These are phyloP conservation scores for Lactarius hengduanensis DNA, from an alignment of 768 basidiomycete species.

Conservation along the genomic window DNA sequence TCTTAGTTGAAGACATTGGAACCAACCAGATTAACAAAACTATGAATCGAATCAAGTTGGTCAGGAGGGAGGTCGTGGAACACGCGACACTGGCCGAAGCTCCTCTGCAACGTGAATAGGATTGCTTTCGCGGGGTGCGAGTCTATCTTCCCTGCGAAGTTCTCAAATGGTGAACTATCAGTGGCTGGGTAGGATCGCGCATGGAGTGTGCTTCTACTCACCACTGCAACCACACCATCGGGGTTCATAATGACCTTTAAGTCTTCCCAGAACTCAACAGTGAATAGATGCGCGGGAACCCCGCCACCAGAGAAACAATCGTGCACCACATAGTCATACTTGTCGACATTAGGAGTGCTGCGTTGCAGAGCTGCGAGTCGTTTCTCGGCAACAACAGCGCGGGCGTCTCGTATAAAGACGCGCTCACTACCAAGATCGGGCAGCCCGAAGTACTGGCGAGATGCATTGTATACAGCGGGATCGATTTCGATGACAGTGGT, in stretches of 20 bases:
- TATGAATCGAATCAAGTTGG: conserved; percentile 46
- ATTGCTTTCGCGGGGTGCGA: conserved; percentile 66
- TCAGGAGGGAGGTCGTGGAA: conserved; percentile 68
- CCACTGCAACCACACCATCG: conserved; percentile 79
- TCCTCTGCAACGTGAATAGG: conserved; percentile 61
- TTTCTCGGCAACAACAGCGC: conserved; percentile 35
- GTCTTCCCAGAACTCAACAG: conserved; percentile 76
- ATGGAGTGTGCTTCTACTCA: conserved; percentile 40
- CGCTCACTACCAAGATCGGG: conserved; percentile 55
- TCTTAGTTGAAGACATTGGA: not conserved
- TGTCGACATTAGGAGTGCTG: conserved; percentile 31
- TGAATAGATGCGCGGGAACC: conserved; percentile 85
- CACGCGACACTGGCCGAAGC: conserved; percentile 77
- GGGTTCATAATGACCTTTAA: conserved; percentile 60
- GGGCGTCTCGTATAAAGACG: conserved; percentile 77
- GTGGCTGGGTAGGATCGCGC: not conserved
- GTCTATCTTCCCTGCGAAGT: conserved; percentile 72
- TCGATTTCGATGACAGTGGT: conserved; percentile 93
- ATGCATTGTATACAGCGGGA: conserved; percentile 83
- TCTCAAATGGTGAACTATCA: conserved; percentile 44
- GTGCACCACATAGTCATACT: conserved; percentile 77
- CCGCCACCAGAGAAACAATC: conserved; percentile 94
- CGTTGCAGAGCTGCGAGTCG: conserved; percentile 33
- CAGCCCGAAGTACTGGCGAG: conserved; percentile 77
- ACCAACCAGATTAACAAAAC: conserved; percentile 75